Percentiles rank a stretch among this genome's conserved stretches.
These are phyloP conservation scores for Dothideomycetes sp. DNA, from an alignment of 2,329 filamentous ascomycete species.

Conservation along the genomic window DNA sequence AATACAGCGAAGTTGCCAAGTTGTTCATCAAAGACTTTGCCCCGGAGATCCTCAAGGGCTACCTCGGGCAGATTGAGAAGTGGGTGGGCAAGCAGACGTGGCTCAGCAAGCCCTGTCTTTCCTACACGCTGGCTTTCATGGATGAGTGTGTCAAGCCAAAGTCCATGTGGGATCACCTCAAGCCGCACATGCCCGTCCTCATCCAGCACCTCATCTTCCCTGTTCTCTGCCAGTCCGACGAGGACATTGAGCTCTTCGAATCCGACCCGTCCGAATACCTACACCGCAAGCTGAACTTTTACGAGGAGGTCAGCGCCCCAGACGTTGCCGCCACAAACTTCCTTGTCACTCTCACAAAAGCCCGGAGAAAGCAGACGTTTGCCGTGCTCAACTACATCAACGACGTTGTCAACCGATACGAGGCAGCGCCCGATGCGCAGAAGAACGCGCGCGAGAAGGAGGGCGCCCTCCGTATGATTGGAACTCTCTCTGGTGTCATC, in stretches of 20 bases:
- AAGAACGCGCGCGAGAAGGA: slow-evolving; percentile 96
- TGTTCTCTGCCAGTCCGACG: slow-evolving; percentile 80
- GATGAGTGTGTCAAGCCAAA: slow-evolving; percentile 97
- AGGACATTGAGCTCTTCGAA: slow-evolving; percentile 88
- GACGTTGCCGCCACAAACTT: slow-evolving; percentile 96
- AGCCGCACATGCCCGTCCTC: slow-evolving; percentile 84
- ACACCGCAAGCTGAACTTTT: slow-evolving; percentile 94
- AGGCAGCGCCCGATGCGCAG: slow-evolving; percentile 69
- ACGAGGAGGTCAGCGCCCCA: slow-evolving; percentile 89
- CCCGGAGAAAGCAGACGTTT: slow-evolving; percentile 89
- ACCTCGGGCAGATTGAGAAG: slow-evolving; percentile 88
- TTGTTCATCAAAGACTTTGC: slow-evolving; percentile 85
- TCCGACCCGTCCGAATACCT: slow-evolving; percentile 94
- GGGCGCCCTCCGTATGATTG: slow-evolving; percentile 93
- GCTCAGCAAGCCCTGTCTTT: slow-evolving; percentile 88
- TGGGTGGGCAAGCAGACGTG: slow-evolving; percentile 93
- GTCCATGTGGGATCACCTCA: slow-evolving; percentile 89
- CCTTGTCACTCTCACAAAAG: slow-evolving; percentile 86
- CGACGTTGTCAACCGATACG: slow-evolving; percentile 85
- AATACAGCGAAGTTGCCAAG: slow-evolving; percentile 75
- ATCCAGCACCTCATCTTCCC: slow-evolving; percentile 94
- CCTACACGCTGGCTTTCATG: slow-evolving; percentile 86
- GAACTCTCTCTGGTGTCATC: slow-evolving; percentile 85
- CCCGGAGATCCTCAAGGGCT: slow-evolving; percentile 90
- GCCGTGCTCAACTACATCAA: slow-evolving; percentile 93